phyloP scores from a whole-genome alignment of 176 grass and related monocot species.

The Aegilops longissima region DNA sequence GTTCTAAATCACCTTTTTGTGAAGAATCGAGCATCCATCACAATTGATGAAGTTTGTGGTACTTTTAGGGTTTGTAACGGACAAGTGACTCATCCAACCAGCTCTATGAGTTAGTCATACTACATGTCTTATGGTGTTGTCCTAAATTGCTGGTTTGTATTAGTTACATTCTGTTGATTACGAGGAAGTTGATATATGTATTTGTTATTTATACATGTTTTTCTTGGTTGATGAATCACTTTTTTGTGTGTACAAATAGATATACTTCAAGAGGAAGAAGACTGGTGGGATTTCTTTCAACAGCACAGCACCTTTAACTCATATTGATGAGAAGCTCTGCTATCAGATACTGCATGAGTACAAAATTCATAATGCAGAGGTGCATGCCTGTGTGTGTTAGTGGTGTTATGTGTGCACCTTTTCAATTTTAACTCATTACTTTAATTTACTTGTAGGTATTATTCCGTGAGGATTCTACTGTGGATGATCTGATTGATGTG shows the following conservation, averaged over 20 bases:
- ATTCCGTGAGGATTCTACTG: slow-evolving; percentile 96
- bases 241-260: slow-evolving; percentile 44
- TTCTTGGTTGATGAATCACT: background rate
- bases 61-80: background rate
- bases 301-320: slow-evolving; percentile 68
- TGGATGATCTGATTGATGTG: slow-evolving; percentile 97
- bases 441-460: slow-evolving; percentile 61
- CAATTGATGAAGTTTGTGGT: background rate
- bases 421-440: slow-evolving; percentile 6
- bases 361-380: slow-evolving; percentile 99
- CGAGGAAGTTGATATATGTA: background rate
- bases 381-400: background rate
- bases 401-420: background rate
- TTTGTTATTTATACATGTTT: background rate
- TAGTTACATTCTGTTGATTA: slow-evolving; percentile 6
- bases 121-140: background rate
- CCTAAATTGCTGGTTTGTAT: slow-evolving; percentile 15
- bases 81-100: slow-evolving; percentile 14
- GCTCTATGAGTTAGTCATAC: background rate
- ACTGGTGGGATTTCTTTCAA: slow-evolving; percentile 98
- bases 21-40: background rate
- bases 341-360: slow-evolving; percentile 98
- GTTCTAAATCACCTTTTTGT: background rate
- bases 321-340: slow-evolving; percentile 98
- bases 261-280: slow-evolving; percentile 99